Evolutionary conservation across 306 rosid species (phyloP), one percentile per base, ranked within the genome.

Genomic region (Amphicarpaea edgeworthii): DNA sequence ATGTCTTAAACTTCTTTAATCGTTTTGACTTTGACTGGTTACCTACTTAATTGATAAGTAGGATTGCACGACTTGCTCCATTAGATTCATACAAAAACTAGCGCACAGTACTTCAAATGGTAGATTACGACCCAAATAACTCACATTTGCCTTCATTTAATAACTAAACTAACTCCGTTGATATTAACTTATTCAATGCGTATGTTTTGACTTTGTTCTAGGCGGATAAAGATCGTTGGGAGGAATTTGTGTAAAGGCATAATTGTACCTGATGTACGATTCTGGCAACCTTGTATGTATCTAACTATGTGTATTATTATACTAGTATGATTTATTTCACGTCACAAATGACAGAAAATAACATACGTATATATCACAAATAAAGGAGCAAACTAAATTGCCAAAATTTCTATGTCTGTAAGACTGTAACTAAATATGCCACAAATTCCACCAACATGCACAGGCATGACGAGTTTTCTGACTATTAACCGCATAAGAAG

Each of bases 371-470:
- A 43, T 43, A 14, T 34, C 4, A 14, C 16, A 66, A 73, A 51
- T 5, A 2, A 57, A 59, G 8, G 70, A 55, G 51, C 58, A 53
- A 78, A n/a, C n/a, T n/a, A n/a, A 75, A 76, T 7, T 19, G 26
- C 58, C 1, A 71, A 21, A 28, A 30, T 28, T 70, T 81, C 78
- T 55, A 75, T 71, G 58, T 72, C 81, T 72, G 62, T 34, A 34
- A 34, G 37, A 30, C 37, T 30, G 37, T 43, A 72, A 41, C 84
- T 75, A 78, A 67, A 81, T 21, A 62, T 34, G 57, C 63, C 15
- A 59, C 66, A 74, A 17, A 54, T 21, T 67, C 24, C 51, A 63
- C 53, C 78, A 79, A 21, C 67, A 76, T n/a, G 47, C 71, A 49
- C 70, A 8, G 2, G n/a, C 19, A 45, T 54, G 59, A 24, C 20